A percentile compares a stretch with the other conserved stretches of the same genome.
Conservation (phyloP, 164 flowering plant genomes). For the Protea cynaroides region DNA sequence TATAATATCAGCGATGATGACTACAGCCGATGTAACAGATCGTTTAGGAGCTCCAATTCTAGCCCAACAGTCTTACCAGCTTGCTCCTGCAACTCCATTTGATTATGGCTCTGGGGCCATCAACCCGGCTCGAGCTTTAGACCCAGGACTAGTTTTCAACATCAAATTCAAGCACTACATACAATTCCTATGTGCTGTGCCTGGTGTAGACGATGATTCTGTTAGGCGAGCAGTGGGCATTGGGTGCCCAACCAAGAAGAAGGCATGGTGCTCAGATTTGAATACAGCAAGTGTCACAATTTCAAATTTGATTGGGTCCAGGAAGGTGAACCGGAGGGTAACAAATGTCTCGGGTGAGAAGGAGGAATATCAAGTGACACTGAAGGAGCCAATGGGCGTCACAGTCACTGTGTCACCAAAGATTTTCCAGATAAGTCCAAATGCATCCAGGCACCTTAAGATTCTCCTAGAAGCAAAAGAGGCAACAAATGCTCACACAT, state of each 20-base stretch:
- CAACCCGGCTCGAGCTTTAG: conserved; percentile 30
- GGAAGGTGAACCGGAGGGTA: conserved; percentile 35
- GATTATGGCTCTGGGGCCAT: conserved; percentile 37
- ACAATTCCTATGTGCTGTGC: conserved; percentile 51
- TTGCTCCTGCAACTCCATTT: conserved; percentile 31
- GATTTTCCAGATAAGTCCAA: conserved; percentile 23
- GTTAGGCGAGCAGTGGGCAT: conserved; percentile 40
- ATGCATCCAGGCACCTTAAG: conserved; percentile 24
- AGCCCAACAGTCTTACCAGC: conserved; percentile 31
- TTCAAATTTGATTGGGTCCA: conserved; percentile 45
- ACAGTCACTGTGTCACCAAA: conserved; percentile 27
- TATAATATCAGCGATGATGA: conserved; percentile 54
- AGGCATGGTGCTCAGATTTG: conserved; percentile 49
- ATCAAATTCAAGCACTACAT: conserved; percentile 32
- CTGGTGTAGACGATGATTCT: conserved; percentile 46
- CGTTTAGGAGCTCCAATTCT: conserved; percentile 31
- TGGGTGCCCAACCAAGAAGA: conserved; percentile 28
- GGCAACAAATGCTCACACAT: conserved; percentile 36
- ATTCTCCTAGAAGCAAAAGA: conserved; percentile 30
- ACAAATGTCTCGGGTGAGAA: conserved; percentile 30
- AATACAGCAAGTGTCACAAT: conserved; percentile 43
- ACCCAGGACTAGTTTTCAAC: conserved; percentile 46
- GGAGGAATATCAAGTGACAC: conserved; percentile 33
- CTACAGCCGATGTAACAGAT: conserved; percentile 36
- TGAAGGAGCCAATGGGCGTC: conserved; percentile 43